Evolutionary conservation across 495 filamentous ascomycete species (phyloP).

Genomic region (Talaromyces nanjingensis): DNA sequence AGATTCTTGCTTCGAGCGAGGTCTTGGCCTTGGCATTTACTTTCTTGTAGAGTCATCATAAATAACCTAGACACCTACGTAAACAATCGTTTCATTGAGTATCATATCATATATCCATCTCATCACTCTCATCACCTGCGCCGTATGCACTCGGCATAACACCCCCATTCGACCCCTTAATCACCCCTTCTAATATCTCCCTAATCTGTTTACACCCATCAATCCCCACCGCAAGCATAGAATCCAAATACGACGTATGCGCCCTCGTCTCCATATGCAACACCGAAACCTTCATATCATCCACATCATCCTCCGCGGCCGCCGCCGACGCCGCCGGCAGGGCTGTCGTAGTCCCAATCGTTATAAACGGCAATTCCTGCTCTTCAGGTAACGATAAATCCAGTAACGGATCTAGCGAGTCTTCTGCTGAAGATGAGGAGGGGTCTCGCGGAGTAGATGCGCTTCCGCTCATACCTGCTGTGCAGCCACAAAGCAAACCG

Average conservation of each 20-base stretch:
- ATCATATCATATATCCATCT: constrained; percentile 13
- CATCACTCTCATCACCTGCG: constrained; percentile 11
- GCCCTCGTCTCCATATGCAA: constrained; percentile 74
- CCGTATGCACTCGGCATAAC: not conserved
- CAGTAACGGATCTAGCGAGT: constrained; percentile 77
- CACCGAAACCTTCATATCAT: constrained; percentile 65
- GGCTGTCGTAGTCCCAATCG: constrained; percentile 68
- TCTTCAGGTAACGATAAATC: constrained; percentile 85
- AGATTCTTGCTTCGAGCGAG: not conserved
- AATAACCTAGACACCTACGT: not conserved
- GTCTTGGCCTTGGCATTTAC: not conserved
- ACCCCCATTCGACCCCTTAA: constrained; percentile 29
- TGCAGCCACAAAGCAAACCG: constrained; percentile 84
- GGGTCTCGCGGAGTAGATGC: constrained; percentile 42
- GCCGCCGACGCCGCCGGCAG: constrained; percentile 25
- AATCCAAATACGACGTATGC: constrained; percentile 70
- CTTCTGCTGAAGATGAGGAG: constrained; percentile 20
- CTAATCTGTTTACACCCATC: constrained; percentile 86
- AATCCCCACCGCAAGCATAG: constrained; percentile 84
- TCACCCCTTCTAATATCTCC: constrained; percentile 60
- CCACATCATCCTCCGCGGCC: constrained; percentile 24
- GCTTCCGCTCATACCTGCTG: constrained; percentile 66
- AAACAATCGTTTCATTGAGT: constrained; percentile 4
- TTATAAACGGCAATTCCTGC: constrained; percentile 81
- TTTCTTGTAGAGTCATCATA: not conserved